These are phyloP conservation scores for Hericium alpestre DNA, from an alignment of 768 basidiomycete genomes.

Conservation along the genomic window DNA sequence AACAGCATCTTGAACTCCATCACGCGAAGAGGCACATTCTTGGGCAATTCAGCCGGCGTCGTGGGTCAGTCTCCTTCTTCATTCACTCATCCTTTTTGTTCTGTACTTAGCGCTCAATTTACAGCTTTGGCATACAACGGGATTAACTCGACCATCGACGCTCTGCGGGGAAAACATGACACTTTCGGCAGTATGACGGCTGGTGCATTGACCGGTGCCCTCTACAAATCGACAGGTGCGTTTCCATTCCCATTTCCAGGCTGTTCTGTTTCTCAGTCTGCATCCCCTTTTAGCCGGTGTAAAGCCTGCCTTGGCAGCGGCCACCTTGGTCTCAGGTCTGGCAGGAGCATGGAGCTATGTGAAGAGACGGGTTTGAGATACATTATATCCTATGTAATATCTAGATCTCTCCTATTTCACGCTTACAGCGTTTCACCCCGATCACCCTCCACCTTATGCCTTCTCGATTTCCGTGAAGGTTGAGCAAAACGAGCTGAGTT, in stretches of 20 bases:
- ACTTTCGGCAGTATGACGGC: constrained; percentile 85
- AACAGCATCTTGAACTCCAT: constrained; percentile 96
- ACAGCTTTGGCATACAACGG: constrained; percentile 92
- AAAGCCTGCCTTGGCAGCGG: constrained; percentile 79
- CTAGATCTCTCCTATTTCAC: constrained; percentile 14
- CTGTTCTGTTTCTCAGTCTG: constrained; percentile 15
- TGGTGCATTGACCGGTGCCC: constrained; percentile 78
- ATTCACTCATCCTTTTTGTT: constrained; percentile 25
- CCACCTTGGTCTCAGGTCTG: constrained; percentile 77
- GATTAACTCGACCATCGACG: constrained; percentile 89
- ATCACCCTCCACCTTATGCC: constrained; percentile 2
- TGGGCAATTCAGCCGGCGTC: constrained; percentile 97
- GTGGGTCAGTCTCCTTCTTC: constrained; percentile 59
- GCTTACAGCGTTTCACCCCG: constrained; percentile 10
- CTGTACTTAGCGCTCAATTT: constrained; percentile 26
- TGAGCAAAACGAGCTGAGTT: background rate
- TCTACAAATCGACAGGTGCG: constrained; percentile 92
- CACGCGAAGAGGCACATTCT: constrained; percentile 92
- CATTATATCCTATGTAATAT: constrained; percentile 34
- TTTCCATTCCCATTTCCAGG: constrained; percentile 18
- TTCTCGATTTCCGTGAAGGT: constrained; percentile 1
- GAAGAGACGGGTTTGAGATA: constrained; percentile 77
- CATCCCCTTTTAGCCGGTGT: constrained; percentile 67
- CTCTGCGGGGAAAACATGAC: constrained; percentile 84
- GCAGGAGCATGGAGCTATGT: constrained; percentile 93